These are phyloP conservation scores for Nevesoporus exiguus DNA, from an alignment of 768 basidiomycete genomes.

Conservation along the genomic window DNA sequence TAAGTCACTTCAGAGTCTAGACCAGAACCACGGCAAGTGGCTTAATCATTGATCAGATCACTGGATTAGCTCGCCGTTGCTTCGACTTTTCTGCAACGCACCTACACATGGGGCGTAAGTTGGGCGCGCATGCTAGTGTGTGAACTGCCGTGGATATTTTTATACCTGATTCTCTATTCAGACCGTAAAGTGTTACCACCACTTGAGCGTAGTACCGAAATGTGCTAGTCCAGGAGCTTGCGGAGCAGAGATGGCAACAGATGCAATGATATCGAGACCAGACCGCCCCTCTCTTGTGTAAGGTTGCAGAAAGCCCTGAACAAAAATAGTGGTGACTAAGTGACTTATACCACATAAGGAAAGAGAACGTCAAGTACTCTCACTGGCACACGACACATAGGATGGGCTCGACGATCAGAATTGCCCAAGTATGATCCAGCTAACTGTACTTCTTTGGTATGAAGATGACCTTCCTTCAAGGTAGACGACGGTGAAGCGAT, in stretches of 20 bases:
- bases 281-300: too few species aligned
- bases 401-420: neutral
- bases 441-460: neutral
- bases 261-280: neutral
- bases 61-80: neutral
- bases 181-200: neutral
- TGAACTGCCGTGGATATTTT: neutral
- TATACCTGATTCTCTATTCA: neutral
- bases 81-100: neutral
- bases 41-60: neutral
- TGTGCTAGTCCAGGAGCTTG: neutral
- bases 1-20: neutral
- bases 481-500: conserved; percentile 2
- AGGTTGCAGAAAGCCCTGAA: too few species aligned
- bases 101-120: neutral
- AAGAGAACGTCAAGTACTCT: too few species aligned
- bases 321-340: too few species aligned
- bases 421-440: neutral
- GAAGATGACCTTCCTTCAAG: neutral
- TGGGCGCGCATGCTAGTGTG: neutral
- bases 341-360: too few species aligned
- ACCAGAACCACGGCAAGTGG: neutral
- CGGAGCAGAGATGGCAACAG: neutral
- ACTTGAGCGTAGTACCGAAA: neutral
- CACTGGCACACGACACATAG: neutral